Evolutionary conservation across 1,139 yeast genomes (phyloP).

Genomic region (Geotrichum australiense): DNA sequence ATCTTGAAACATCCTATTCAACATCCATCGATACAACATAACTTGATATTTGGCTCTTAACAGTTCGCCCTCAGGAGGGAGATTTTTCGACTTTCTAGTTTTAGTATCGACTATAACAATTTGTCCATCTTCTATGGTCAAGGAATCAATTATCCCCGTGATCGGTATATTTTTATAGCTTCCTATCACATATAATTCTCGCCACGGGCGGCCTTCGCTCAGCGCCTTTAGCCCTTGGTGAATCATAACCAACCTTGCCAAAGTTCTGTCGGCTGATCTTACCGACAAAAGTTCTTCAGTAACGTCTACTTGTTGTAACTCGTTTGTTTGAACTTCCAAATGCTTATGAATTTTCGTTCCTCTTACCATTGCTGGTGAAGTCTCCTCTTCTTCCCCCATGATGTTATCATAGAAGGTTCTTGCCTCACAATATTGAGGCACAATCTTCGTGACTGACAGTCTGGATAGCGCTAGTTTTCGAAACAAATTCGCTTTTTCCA

Average conservation of each 20-base stretch:
- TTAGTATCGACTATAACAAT: constrained; percentile 31
- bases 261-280: too few relatives aligned
- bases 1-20: too few relatives aligned
- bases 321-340: constrained; percentile 23
- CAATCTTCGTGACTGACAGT: constrained; percentile 27
- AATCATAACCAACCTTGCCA: too few relatives aligned
- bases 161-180: constrained; percentile 21
- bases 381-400: constrained; percentile 6
- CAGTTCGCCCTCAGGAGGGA: constrained; percentile 25
- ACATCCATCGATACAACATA: constrained; percentile 28
- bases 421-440: constrained; percentile 29
- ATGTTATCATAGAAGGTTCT: constrained; percentile 22
- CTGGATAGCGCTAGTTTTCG: background rate
- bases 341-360: constrained; percentile 29
- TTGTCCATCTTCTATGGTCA: constrained; percentile 16
- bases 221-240: background rate
- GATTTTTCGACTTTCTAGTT: constrained; percentile 22
- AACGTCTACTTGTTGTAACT: background rate
- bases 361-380: constrained; percentile 21
- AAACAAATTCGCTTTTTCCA: background rate
- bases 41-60: constrained; percentile 33
- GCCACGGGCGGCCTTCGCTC: background rate
- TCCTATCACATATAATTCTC: constrained; percentile 2
- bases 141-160: constrained; percentile 32
- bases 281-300: too few relatives aligned